Evolutionary conservation across 1,139 yeast genomes (phyloP).

Genomic region (Blastobotrys elegans): DNA sequence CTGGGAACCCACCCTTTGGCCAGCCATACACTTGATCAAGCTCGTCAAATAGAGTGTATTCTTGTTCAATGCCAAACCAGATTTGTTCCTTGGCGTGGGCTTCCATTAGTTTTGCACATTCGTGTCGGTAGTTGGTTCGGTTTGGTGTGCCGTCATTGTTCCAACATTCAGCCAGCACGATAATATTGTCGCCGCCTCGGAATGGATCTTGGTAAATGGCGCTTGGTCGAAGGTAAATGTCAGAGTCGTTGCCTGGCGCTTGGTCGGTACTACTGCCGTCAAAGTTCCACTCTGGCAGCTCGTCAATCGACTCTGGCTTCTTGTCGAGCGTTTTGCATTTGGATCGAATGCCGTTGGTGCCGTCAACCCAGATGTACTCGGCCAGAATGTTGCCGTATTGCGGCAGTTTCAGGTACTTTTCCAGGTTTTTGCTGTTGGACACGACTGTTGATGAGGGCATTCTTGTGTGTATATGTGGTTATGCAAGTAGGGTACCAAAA

Average conservation of each 20-base stretch:
- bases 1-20: conserved; percentile 99
- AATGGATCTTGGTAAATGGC: conserved; percentile 94
- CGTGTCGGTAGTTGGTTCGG: conserved; percentile 97
- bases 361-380: conserved; percentile 97
- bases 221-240: conserved; percentile 88
- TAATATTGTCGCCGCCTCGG: conserved; percentile 95
- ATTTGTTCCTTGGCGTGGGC: conserved; percentile 82
- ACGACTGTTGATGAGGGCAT: conserved; percentile 24
- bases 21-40: conserved; percentile 90
- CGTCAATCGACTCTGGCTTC: conserved; percentile 68
- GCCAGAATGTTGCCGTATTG: conserved; percentile 88
- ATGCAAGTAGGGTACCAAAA: background rate
- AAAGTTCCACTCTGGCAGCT: conserved; percentile 98
- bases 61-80: conserved; percentile 99
- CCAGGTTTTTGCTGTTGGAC: conserved; percentile 41
- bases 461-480: conserved; percentile 6
- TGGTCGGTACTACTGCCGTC: conserved; percentile 98
- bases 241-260: conserved; percentile 98
- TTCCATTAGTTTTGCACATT: conserved; percentile 91
- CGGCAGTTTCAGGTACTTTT: conserved; percentile 76
- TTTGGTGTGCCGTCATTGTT: conserved; percentile 99
- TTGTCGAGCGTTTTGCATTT: conserved; percentile 82
- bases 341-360: conserved; percentile 87
- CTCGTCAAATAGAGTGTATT: conserved; percentile 92
- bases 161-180: conserved; percentile 95